Conservation (phyloP, 2,329 filamentous ascomycete species). For the Davidsoniella virescens region DNA sequence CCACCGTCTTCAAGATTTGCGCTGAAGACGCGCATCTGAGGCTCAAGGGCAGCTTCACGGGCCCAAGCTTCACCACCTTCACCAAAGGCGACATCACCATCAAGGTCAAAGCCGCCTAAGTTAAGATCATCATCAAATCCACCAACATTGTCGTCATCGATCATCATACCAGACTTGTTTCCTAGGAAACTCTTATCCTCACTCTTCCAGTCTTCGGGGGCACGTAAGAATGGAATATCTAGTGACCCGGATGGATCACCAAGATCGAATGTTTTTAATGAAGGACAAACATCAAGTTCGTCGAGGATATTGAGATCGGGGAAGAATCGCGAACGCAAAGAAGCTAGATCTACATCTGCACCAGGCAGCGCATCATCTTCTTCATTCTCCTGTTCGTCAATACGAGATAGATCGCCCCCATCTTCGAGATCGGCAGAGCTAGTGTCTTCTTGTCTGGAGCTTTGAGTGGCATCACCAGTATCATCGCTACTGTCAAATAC, state of each 20-base stretch:
- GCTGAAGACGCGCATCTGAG: slow-evolving; percentile 68
- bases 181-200: slow-evolving; percentile 40
- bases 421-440: not conserved
- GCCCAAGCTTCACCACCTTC: slow-evolving; percentile 96
- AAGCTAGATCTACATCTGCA: slow-evolving; percentile 59
- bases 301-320: slow-evolving; percentile 63
- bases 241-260: slow-evolving; percentile 71
- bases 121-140: slow-evolving; percentile 57
- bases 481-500: slow-evolving; percentile 98
- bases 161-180: slow-evolving; percentile 63
- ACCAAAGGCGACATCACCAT: slow-evolving; percentile 74
- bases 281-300: slow-evolving; percentile 83
- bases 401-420: slow-evolving; percentile 1
- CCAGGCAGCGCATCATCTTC: slow-evolving; percentile 27
- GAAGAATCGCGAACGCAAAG: slow-evolving; percentile 69
- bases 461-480: slow-evolving; percentile 31
- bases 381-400: slow-evolving; percentile 21
- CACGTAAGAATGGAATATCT: slow-evolving; percentile 84
- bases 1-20: slow-evolving; percentile 39
- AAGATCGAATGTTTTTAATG: slow-evolving; percentile 82
- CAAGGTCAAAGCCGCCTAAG: slow-evolving; percentile 54
- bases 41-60: slow-evolving; percentile 69
- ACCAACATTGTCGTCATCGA: slow-evolving; percentile 69
- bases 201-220: slow-evolving; percentile 65
- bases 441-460: slow-evolving; percentile 18